Percentiles rank a stretch among this genome's conserved stretches.
phyloP scores from a whole-genome alignment of 2,329 filamentous ascomycete genomes.

The Talaromyces sp. region DNA sequence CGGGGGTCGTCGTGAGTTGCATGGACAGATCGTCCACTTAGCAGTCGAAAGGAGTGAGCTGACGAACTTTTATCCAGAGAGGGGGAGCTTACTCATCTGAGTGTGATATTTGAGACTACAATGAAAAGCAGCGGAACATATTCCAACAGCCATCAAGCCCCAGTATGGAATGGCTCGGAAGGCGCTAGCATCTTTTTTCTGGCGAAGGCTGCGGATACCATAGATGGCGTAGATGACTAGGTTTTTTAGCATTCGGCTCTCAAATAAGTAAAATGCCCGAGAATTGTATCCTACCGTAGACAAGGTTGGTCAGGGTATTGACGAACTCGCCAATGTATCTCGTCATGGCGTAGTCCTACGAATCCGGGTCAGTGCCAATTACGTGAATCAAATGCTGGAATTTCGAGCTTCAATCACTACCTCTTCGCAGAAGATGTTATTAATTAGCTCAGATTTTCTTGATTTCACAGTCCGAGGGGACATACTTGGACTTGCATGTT shows the following conservation, averaged over 20 bases:
- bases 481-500: not conserved
- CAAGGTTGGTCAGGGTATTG: constrained; percentile 44
- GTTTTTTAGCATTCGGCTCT: not conserved
- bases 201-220: constrained; percentile 30
- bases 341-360: constrained; percentile 41
- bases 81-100: constrained; percentile 9
- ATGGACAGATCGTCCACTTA: constrained; percentile 42
- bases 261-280: not conserved
- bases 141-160: constrained; percentile 32
- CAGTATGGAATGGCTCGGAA: constrained; percentile 35
- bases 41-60: not conserved
- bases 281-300: constrained; percentile 26
- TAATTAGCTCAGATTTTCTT: not conserved
- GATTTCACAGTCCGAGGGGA: not conserved
- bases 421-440: constrained; percentile 1
- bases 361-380: not conserved
- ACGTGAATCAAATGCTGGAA: not conserved
- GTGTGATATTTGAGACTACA: constrained; percentile 14
- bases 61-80: not conserved
- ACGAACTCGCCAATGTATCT: constrained; percentile 46
- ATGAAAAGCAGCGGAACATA: constrained; percentile 14
- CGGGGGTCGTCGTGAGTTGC: constrained; percentile 44
- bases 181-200: constrained; percentile 23
- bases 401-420: not conserved
- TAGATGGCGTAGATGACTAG: constrained; percentile 41